These are phyloP conservation scores for Ophiocytium majus DNA, from an alignment of 352 stramenopile species.

Conservation along the genomic window DNA sequence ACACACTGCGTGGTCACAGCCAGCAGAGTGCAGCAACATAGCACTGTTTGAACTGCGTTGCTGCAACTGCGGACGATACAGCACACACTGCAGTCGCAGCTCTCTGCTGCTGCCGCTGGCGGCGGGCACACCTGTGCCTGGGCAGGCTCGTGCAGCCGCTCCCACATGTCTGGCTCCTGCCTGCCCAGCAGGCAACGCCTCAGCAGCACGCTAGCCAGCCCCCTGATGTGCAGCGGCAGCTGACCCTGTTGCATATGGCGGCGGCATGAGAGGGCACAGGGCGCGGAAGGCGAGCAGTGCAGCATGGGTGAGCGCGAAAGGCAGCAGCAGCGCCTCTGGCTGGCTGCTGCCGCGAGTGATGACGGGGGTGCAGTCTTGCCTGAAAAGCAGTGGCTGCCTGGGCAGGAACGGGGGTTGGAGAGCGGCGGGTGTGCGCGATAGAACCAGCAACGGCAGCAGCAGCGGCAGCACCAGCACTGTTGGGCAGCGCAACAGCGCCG, in stretches of 20 bases:
- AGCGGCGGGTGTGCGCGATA: too few species aligned
- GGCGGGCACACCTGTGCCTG: neutral
- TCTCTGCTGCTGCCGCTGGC: too few species aligned
- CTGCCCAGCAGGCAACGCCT: neutral
- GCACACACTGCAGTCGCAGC: too few species aligned
- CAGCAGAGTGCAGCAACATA: too few species aligned
- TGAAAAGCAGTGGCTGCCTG: neutral
- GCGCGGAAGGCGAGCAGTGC: neutral
- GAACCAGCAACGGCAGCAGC: too few species aligned
- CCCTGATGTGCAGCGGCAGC: neutral
- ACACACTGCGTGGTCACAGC: too few species aligned
- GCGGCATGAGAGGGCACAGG: neutral
- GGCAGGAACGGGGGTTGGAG: neutral
- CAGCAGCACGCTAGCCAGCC: neutral
- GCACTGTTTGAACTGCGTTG: too few species aligned
- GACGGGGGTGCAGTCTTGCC: neutral
- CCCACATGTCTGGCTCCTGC: neutral
- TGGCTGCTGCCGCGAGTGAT: neutral
- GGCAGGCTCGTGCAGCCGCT: neutral
- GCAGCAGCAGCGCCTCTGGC: too few species aligned
- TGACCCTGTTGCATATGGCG: neutral
- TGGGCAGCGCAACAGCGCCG: too few species aligned
- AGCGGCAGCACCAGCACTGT: too few species aligned
- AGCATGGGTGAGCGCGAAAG: neutral
- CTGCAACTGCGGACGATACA: too few species aligned